A percentile compares a stretch with the other conserved stretches of the same genome.
phyloP scores from a whole-genome alignment of 176 grass and related monocot species.

The Triticum turgidum region DNA sequence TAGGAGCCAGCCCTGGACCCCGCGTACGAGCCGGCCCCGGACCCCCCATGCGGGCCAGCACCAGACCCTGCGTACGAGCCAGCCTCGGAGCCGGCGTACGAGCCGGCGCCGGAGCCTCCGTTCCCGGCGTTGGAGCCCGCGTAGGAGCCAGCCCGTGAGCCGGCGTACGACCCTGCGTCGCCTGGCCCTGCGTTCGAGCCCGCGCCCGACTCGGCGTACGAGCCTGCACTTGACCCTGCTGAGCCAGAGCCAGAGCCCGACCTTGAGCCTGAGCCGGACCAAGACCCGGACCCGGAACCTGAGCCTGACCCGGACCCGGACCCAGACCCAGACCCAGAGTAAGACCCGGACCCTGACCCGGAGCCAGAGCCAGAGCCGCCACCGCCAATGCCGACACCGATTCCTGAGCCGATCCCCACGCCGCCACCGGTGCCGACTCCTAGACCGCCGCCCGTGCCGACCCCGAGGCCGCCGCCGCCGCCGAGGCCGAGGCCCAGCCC shows the following conservation, averaged over 20 bases:
- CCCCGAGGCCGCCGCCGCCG: constrained; percentile 29
- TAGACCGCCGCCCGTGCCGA: constrained; percentile 16
- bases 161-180: background rate
- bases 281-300: background rate
- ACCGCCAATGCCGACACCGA: constrained; percentile 36
- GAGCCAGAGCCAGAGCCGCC: constrained; percentile 21
- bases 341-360: background rate
- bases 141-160: constrained; percentile 10
- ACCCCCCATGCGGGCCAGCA: background rate
- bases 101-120: background rate
- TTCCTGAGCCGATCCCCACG: constrained; percentile 30
- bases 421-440: background rate
- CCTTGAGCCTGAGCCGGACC: background rate
- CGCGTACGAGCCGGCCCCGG: constrained; percentile 30
- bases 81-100: background rate
- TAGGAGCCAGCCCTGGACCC: constrained; percentile 37
- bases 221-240: constrained; percentile 10
- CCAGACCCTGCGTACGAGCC: constrained; percentile 15
- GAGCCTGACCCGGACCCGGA: background rate
- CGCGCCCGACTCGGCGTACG: background rate
- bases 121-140: background rate
- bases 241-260: constrained; percentile 40
- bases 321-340: constrained; percentile 10
- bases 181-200: background rate
- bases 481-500: constrained; percentile 23